Conservation (phyloP, 1,139 yeast genomes). For the Pichia sp. region DNA sequence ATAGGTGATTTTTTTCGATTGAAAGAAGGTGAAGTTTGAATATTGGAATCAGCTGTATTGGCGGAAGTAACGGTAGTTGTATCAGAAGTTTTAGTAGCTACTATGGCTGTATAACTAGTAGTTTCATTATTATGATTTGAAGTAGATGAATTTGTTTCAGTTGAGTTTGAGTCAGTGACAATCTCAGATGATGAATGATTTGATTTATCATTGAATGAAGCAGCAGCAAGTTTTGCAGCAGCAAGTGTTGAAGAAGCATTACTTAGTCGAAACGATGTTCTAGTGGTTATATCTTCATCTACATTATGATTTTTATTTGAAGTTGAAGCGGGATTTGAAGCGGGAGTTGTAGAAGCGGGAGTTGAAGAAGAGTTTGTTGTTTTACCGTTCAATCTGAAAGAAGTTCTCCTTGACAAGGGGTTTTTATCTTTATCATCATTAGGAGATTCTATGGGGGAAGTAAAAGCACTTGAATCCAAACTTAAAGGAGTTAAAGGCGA, state of each 20-base stretch:
- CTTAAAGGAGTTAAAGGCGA: conserved; percentile 20
- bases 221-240: conserved; percentile 7
- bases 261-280: conserved; percentile 14
- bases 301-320: too few species aligned
- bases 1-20: background rate
- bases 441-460: conserved; percentile 16
- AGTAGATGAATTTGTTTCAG: too few species aligned
- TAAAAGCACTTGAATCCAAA: conserved; percentile 13
- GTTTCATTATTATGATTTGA: too few species aligned
- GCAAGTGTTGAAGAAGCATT: conserved; percentile 1
- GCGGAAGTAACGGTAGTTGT: background rate
- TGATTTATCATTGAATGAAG: conserved; percentile 3
- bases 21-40: conserved; percentile 3
- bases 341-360: background rate
- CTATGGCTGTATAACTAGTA: too few species aligned
- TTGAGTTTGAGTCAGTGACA: too few species aligned
- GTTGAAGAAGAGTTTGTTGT: background rate
- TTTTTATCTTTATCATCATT: conserved; percentile 11
- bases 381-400: conserved; percentile 11
- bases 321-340: too few species aligned
- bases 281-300: conserved; percentile 7
- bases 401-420: conserved; percentile 12
- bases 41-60: background rate
- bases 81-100: too few species aligned
- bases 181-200: too few species aligned